A percentile compares a stretch with the other conserved stretches of the same genome.
These are phyloP conservation scores for Hymenoscyphus fructigenus DNA, from an alignment of 2,329 filamentous ascomycete species.

Conservation along the genomic window DNA sequence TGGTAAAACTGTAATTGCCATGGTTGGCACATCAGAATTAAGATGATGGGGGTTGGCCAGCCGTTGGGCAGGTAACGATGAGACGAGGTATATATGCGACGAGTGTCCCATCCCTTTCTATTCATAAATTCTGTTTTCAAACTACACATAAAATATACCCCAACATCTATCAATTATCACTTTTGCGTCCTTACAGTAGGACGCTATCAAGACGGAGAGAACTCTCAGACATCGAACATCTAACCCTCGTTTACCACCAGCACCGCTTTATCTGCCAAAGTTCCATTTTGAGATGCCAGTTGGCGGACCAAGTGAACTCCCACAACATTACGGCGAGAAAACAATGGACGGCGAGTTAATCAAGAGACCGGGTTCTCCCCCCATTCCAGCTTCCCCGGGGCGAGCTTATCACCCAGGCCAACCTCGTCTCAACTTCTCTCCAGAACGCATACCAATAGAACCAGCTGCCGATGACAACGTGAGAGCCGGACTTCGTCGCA, in stretches of 20 bases:
- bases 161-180: conserved; percentile 1
- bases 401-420: conserved; percentile 19
- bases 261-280: conserved; percentile 13
- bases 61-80: conserved; percentile 12
- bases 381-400: conserved; percentile 15
- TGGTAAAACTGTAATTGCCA: conserved; percentile 14
- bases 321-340: conserved; percentile 20
- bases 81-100: conserved; percentile 22
- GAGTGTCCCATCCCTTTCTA: conserved; percentile 13
- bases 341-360: conserved; percentile 24
- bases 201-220: conserved; percentile 19
- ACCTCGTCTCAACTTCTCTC: conserved; percentile 19
- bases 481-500: conserved; percentile 24
- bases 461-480: conserved; percentile 13
- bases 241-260: conserved; percentile 16
- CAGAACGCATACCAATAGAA: conserved; percentile 25
- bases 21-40: conserved; percentile 14
- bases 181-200: conserved; percentile 9
- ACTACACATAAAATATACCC: neutral
- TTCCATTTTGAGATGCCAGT: conserved; percentile 20
- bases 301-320: conserved; percentile 26
- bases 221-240: conserved; percentile 21
- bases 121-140: conserved; percentile 8
- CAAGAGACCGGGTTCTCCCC: conserved; percentile 20
- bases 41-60: conserved; percentile 21